Evolutionary conservation across 305 asterid genomes (phyloP).

Genomic region (Fraxinus sp.): DNA sequence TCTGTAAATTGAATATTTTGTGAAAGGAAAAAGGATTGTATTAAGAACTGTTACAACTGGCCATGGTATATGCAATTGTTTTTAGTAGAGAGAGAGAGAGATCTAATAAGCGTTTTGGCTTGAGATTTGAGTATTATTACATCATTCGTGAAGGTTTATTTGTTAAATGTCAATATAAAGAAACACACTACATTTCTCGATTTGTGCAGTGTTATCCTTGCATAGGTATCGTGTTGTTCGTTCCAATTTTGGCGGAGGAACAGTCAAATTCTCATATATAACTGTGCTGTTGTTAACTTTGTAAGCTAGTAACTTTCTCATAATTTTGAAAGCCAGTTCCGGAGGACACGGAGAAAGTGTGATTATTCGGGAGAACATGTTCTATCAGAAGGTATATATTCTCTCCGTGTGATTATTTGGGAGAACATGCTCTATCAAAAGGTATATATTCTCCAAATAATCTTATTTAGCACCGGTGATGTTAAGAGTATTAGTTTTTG

Average conservation of each 20-base stretch:
- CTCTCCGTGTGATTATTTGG: too few species aligned
- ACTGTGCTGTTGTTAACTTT: neutral
- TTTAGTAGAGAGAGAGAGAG: neutral
- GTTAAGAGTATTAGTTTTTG: neutral
- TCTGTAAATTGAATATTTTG: slow-evolving; percentile 13
- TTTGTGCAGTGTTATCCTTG: neutral
- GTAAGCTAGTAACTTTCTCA: neutral
- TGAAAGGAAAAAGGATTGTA: neutral
- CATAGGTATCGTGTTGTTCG: neutral
- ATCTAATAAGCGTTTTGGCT: neutral
- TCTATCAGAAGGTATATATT: too few species aligned
- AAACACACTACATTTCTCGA: neutral
- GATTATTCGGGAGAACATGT: too few species aligned
- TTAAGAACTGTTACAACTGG: slow-evolving; percentile 2
- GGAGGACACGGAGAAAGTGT: neutral
- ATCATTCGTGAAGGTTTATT: neutral
- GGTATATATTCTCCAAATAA: too few species aligned
- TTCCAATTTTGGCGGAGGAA: neutral
- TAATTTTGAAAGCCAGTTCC: neutral
- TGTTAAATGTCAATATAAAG: neutral
- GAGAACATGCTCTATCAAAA: too few species aligned
- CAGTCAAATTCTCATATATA: neutral
- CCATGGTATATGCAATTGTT: neutral
- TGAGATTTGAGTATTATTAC: neutral
- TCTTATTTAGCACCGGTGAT: neutral